Percentiles rank a stretch among this genome's conserved stretches.
phyloP scores from a whole-genome alignment of 345 rosid species.

The Ailanthus altissimus region DNA sequence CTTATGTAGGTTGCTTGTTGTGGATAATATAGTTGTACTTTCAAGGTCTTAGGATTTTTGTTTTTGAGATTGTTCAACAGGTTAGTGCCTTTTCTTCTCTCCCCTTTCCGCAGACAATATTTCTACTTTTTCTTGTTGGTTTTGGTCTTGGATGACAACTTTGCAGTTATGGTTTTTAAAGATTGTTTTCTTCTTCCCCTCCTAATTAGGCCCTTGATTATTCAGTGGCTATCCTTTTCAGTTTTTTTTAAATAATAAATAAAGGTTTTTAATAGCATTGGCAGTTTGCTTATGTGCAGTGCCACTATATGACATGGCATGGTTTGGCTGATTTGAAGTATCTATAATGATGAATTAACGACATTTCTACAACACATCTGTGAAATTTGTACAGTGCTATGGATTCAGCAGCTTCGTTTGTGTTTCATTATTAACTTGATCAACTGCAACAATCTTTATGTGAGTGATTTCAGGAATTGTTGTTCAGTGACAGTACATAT shows the following conservation, averaged over 20 bases:
- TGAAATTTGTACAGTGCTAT: slow-evolving; percentile 1
- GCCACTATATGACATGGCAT: background rate
- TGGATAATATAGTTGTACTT: background rate
- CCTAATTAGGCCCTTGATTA: background rate
- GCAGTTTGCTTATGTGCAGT: background rate
- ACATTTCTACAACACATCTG: background rate
- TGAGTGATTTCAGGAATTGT: background rate
- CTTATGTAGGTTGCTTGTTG: background rate
- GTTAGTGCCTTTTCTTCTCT: too few species aligned
- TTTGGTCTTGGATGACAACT: background rate
- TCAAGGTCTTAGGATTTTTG: background rate
- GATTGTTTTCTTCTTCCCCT: background rate
- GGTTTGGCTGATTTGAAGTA: background rate
- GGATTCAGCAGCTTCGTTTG: background rate
- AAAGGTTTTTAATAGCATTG: background rate
- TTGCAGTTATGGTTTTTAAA: background rate
- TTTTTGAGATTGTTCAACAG: background rate
- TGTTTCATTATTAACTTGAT: background rate
- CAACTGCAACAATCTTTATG: background rate
- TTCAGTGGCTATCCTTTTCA: background rate
- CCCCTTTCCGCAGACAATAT: too few species aligned
- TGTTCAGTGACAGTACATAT: background rate
- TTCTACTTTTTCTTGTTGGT: background rate
- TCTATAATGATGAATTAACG: background rate
- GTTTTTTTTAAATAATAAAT: background rate